phyloP scores from a whole-genome alignment of 106 monocot genomes.

The Allium fistulosum region DNA sequence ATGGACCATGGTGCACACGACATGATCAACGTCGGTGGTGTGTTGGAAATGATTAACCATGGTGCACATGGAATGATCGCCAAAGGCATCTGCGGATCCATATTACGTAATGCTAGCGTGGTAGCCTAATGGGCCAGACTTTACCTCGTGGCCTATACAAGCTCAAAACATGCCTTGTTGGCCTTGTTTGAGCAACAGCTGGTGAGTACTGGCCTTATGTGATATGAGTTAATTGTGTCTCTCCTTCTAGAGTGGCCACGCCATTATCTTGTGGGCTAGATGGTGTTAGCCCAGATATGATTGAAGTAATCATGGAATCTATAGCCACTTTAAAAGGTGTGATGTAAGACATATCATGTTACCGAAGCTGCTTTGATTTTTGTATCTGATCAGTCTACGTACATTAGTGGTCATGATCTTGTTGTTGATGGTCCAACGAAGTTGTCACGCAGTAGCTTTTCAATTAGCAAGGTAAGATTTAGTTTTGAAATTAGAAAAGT shows the following conservation, averaged over 20 bases:
- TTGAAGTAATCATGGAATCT: neutral
- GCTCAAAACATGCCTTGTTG: slow-evolving; percentile 31
- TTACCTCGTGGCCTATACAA: slow-evolving; percentile 12
- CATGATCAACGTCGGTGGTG: slow-evolving; percentile 27
- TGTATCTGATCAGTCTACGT: slow-evolving; percentile 10
- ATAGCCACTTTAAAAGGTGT: neutral
- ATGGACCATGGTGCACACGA: slow-evolving; percentile 3
- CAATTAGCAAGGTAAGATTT: no score
- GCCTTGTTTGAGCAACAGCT: slow-evolving; percentile 18
- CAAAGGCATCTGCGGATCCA: slow-evolving; percentile 17
- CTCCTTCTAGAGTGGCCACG: slow-evolving; percentile 30
- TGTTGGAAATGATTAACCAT: slow-evolving; percentile 24
- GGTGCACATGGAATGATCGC: slow-evolving; percentile 25
- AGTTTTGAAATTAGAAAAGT: no score
- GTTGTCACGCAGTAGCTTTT: no score
- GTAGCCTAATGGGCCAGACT: slow-evolving; percentile 1
- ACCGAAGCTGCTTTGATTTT: slow-evolving; percentile 7
- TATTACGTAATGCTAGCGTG: slow-evolving; percentile 31
- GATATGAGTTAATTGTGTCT: slow-evolving; percentile 33
- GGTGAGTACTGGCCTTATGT: slow-evolving; percentile 26
- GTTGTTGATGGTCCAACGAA: slow-evolving; percentile 7
- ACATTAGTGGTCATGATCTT: slow-evolving; percentile 12
- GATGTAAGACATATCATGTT: slow-evolving; percentile 3
- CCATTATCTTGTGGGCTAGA: neutral
- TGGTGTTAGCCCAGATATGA: neutral